Conservation (phyloP, 2,329 filamentous ascomycete species). For the Setomelanomma holmii region DNA sequence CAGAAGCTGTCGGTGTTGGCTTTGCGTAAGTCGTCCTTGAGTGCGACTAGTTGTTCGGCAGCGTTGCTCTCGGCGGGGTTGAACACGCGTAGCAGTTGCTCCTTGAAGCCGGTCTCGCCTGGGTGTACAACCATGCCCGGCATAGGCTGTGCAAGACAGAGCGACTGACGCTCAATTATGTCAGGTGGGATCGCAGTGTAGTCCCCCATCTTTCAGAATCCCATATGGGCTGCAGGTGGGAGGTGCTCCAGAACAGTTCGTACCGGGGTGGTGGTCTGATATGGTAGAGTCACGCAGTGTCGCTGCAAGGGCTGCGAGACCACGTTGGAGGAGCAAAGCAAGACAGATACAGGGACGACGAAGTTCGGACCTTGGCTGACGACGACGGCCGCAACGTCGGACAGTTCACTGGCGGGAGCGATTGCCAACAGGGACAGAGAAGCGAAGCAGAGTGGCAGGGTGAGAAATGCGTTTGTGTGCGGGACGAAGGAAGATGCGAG, state of each 20-base stretch:
- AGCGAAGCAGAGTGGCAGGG: conserved; percentile 26
- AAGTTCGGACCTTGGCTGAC: conserved; percentile 22
- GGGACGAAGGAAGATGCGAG: conserved; percentile 32
- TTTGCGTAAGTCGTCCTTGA: conserved; percentile 64
- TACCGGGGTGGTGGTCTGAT: conserved; percentile 15
- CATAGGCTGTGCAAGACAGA: conserved; percentile 51
- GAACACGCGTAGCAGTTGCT: conserved; percentile 44
- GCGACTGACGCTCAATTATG: conserved; percentile 51
- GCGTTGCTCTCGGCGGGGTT: conserved; percentile 64
- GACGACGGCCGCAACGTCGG: conserved; percentile 23
- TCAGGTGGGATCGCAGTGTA: conserved; percentile 43
- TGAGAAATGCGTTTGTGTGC: conserved; percentile 30
- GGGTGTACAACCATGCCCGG: conserved; percentile 54
- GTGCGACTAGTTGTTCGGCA: conserved; percentile 63
- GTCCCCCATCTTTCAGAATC: conserved; percentile 38
- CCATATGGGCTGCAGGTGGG: conserved; percentile 29
- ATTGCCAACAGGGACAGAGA: conserved; percentile 25
- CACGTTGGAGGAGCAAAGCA: not conserved
- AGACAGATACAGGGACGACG: conserved; percentile 3
- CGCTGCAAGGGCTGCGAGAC: conserved; percentile 12
- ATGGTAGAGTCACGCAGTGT: conserved; percentile 9
- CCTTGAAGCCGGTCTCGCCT: conserved; percentile 53
- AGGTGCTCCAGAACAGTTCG: conserved; percentile 19
- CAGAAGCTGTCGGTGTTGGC: conserved; percentile 68
- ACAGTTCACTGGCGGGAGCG: conserved; percentile 25